Evolutionary conservation across 805 yeast species (phyloP).

Genomic region (Kazachstania psychrophila): DNA sequence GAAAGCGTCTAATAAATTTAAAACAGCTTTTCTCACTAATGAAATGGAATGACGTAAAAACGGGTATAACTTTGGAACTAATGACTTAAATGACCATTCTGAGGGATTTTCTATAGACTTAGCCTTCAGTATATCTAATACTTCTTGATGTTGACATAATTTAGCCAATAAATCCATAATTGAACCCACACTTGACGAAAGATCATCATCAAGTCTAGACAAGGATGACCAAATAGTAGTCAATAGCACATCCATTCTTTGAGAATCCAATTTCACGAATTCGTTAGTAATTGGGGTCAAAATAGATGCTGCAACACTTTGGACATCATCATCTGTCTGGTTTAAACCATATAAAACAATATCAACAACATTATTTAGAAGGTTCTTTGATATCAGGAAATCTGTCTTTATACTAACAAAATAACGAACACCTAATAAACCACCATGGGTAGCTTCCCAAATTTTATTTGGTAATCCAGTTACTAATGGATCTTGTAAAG

Average conservation of each 20-base stretch:
- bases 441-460: constrained; percentile 99
- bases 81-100: constrained; percentile 51
- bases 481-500: constrained; percentile 45
- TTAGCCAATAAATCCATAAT: constrained; percentile 90
- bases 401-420: constrained; percentile 84
- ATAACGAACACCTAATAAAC: constrained; percentile 85
- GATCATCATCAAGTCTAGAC: constrained; percentile 77
- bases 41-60: constrained; percentile 89
- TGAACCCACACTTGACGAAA: constrained; percentile 90
- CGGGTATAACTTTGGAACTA: constrained; percentile 89
- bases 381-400: constrained; percentile 47
- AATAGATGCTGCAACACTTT: constrained; percentile 92
- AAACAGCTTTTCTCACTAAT: constrained; percentile 80
- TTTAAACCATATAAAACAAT: constrained; percentile 84
- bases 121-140: constrained; percentile 58
- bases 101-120: constrained; percentile 43
- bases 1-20: constrained; percentile 72
- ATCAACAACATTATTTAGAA: constrained; percentile 61
- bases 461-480: constrained; percentile 39
- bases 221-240: constrained; percentile 87
- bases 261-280: constrained; percentile 57
- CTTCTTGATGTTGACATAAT: constrained; percentile 72
- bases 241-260: constrained; percentile 38
- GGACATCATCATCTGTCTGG: constrained; percentile 85
- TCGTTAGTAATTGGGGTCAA: constrained; percentile 83